Conservation (phyloP, 2,329 filamentous ascomycete species). For the Rhexocercosporidium sp. region DNA sequence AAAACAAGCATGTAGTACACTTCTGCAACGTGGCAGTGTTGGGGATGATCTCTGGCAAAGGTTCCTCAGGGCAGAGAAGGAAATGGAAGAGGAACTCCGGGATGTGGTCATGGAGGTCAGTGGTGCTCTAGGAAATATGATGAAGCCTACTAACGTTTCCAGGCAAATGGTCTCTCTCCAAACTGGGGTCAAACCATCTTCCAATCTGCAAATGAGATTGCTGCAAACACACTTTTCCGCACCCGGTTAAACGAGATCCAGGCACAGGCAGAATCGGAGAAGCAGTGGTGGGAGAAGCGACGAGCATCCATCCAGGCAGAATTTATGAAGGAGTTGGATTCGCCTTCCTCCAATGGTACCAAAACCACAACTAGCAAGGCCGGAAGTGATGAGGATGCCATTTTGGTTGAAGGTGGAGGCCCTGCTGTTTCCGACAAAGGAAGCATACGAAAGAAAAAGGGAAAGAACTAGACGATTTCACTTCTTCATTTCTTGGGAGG, state of each 20-base stretch:
- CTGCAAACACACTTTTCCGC: conserved; percentile 80
- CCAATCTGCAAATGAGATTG: conserved; percentile 96
- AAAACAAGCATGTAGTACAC: conserved; percentile 82
- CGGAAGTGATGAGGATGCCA: conserved; percentile 72
- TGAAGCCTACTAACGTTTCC: conserved; percentile 22
- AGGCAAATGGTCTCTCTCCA: conserved; percentile 90
- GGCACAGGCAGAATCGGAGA: conserved; percentile 72
- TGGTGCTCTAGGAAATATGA: neutral
- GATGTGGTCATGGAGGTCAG: conserved; percentile 91
- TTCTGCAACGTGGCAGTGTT: conserved; percentile 89
- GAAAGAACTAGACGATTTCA: conserved; percentile 57
- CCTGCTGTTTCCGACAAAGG: conserved; percentile 36
- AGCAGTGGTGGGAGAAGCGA: conserved; percentile 91
- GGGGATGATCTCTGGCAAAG: conserved; percentile 96
- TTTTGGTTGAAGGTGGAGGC: conserved; percentile 68
- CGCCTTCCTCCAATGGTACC: conserved; percentile 54
- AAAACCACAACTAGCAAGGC: conserved; percentile 45
- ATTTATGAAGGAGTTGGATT: conserved; percentile 85
- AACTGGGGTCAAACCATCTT: conserved; percentile 96
- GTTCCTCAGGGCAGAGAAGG: conserved; percentile 90
- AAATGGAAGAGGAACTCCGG: conserved; percentile 94
- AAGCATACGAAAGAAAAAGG: conserved; percentile 65
- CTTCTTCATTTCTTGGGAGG: neutral
- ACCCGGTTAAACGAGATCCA: conserved; percentile 78
- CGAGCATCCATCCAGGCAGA: conserved; percentile 73